These are phyloP conservation scores for Echeveria elegans DNA, from an alignment of 164 flowering plant species.

Conservation along the genomic window DNA sequence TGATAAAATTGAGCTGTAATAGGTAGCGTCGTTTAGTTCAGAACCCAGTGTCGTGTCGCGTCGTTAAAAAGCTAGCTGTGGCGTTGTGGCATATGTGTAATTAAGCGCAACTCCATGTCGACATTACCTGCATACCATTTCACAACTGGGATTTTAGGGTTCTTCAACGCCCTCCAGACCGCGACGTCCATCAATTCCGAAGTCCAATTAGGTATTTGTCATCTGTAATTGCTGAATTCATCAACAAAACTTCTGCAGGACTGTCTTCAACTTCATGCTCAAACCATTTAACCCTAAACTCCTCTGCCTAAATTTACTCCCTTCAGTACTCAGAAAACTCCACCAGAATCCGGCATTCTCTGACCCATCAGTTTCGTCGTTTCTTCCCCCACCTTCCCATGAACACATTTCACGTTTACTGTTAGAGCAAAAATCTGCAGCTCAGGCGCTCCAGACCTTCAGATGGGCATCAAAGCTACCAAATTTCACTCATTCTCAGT, in stretches of 20 bases:
- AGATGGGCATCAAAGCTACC: slow-evolving; percentile 71
- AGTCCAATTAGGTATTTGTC: too few species aligned
- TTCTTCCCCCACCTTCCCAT: slow-evolving; percentile 37
- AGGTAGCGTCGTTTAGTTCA: too few species aligned
- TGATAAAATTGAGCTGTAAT: too few species aligned
- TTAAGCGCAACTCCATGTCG: too few species aligned
- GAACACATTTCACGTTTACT: slow-evolving; percentile 58
- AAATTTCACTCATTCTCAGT: slow-evolving; percentile 47
- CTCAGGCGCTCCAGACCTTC: slow-evolving; percentile 63
- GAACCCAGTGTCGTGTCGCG: too few species aligned
- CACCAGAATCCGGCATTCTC: slow-evolving; percentile 5
- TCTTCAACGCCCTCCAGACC: too few species aligned
- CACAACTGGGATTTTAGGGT: too few species aligned
- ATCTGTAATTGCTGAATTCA: too few species aligned
- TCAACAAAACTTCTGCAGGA: background rate
- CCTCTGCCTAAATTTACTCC: background rate
- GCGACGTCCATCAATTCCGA: too few species aligned
- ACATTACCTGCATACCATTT: too few species aligned
- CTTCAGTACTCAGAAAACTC: slow-evolving; percentile 1
- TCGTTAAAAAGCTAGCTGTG: too few species aligned
- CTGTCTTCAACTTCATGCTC: background rate
- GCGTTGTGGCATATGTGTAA: too few species aligned
- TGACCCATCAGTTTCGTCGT: slow-evolving; percentile 10
- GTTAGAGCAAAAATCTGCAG: slow-evolving; percentile 52
- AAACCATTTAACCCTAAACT: background rate